Base-by-base conservation (phyloP, 148 eudicot species). In the Rheum nobile region DNA sequence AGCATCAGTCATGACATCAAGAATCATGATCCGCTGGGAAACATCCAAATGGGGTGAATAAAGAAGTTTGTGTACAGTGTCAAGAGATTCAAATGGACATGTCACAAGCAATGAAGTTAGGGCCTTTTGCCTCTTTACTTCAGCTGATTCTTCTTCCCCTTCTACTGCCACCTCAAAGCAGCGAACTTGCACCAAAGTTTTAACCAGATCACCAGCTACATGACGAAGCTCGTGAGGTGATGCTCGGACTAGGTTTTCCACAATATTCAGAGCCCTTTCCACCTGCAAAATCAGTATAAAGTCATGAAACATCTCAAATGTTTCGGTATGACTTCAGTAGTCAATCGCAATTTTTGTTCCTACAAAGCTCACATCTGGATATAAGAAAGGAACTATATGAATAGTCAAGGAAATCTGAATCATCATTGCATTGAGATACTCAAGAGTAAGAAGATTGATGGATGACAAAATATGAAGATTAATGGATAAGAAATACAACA, bases 121-220 rank as follows among this genome's bases (percentile, higher is more conserved):
- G 1, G 97, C 88, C 72, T 84, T 89, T 76, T 87, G 93, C 83
- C 97, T 89, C 77, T 88, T 94, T 67, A 81, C 96, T 88, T 91
- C 98, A 72, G 90, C 90, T 48, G 98, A 80, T 34, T 88, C 97
- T 81, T 94, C 98, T 72, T 91, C 93, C 67, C 93, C 97, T 79
- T 95, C 97, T 38, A 90, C 72, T 13, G 85, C 85, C 71, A 78
- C 72, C 67, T 95, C 98, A 63, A 86, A 83, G 84, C 89, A 87
- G 54, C 97, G 93, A 71, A 86, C 96, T 80, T 88, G 97, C 73
- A 91, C 82, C 22, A 95, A 91, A 24, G 87, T 87, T 85, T 84
- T 87, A 41, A 77, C 88, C 74, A 95, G 78, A 80, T 91, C 98
- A 80, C 88, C 75, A 19, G 96, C 93, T 73, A 90, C 67, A 77